Conservation (phyloP, 2,329 filamentous ascomycete genomes). For the Hypocreales sp. region DNA sequence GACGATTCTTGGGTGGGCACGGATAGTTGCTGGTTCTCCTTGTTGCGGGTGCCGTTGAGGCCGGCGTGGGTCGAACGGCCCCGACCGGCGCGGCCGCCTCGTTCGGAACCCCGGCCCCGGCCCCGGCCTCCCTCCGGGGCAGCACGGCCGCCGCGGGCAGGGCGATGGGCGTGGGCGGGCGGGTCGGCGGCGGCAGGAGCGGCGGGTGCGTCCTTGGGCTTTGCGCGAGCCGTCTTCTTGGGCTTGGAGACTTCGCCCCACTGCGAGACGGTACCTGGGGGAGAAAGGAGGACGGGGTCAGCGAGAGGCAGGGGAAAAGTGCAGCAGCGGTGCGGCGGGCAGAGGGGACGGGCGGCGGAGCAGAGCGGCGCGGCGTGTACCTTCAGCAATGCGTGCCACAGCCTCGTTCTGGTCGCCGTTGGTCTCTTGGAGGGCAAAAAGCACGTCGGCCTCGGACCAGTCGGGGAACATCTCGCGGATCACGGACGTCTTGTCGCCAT, state of each 20-base stretch:
- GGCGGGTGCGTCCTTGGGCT: slow-evolving; percentile 48
- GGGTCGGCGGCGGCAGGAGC: slow-evolving; percentile 33
- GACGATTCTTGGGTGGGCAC: slow-evolving; percentile 56
- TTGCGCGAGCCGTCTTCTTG: slow-evolving; percentile 62
- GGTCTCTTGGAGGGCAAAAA: slow-evolving; percentile 83
- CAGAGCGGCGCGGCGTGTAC: too few species aligned
- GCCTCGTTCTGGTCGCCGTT: slow-evolving; percentile 62
- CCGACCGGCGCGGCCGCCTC: slow-evolving; percentile 45
- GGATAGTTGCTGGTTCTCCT: slow-evolving; percentile 40
- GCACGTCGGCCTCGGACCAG: slow-evolving; percentile 90
- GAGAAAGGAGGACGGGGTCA: slow-evolving; percentile 5
- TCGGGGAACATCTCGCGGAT: slow-evolving; percentile 89
- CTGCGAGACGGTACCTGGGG: slow-evolving; percentile 59
- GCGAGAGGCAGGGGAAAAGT: too few species aligned
- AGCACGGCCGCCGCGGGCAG: slow-evolving; percentile 44
- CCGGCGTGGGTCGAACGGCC: slow-evolving; percentile 41
- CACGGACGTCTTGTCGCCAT: slow-evolving; percentile 60
- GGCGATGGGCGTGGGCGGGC: slow-evolving; percentile 25
- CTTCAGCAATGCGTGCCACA: slow-evolving; percentile 66
- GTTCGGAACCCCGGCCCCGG: slow-evolving; percentile 45
- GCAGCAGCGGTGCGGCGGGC: too few species aligned
- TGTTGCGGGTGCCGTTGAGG: slow-evolving; percentile 46
- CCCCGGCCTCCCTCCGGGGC: slow-evolving; percentile 47
- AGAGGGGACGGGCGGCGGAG: not conserved
- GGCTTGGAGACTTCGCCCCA: slow-evolving; percentile 74